These are phyloP conservation scores for Wickerhamomyces queroliae DNA, from an alignment of 805 yeast genomes.

Conservation along the genomic window DNA sequence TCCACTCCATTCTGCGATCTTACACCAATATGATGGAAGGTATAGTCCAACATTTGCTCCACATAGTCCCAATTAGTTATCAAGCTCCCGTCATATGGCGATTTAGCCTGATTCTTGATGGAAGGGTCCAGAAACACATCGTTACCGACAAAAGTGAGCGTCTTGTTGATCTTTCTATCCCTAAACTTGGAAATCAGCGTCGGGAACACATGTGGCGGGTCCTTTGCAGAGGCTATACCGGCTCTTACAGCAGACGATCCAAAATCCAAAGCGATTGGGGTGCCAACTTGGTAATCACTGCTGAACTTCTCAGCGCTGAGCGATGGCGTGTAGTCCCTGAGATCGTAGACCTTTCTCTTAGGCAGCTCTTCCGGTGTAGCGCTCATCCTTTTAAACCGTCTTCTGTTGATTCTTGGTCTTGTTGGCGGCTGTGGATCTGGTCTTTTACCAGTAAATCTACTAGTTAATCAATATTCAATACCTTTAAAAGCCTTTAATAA, in stretches of 20 bases:
- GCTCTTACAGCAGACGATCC: constrained; percentile 61
- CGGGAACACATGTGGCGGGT: constrained; percentile 65
- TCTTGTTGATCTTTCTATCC: constrained; percentile 62
- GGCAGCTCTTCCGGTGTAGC: constrained; percentile 9
- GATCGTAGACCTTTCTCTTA: constrained; percentile 15
- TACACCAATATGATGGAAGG: constrained; percentile 76
- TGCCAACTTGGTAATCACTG: constrained; percentile 40
- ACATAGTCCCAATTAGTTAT: constrained; percentile 90
- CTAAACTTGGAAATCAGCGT: constrained; percentile 66
- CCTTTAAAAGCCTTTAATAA: no score
- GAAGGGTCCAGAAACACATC: constrained; percentile 72
- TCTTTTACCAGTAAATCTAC: no score
- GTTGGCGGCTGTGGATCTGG: no score
- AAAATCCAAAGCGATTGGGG: constrained; percentile 85
- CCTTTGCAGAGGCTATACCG: constrained; percentile 43
- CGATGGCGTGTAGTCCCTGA: constrained; percentile 16
- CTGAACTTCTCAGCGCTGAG: constrained; percentile 38
- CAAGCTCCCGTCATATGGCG: constrained; percentile 84
- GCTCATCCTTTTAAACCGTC: no score
- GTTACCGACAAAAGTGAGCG: constrained; percentile 74
- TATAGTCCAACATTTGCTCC: constrained; percentile 78
- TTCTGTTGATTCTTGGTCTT: constrained; percentile 5
- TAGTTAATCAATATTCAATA: no score
- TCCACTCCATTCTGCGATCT: constrained; percentile 44
- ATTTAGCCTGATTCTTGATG: constrained; percentile 58